Conservation (phyloP, 305 asterid genomes). For the Solanum hybrid region DNA sequence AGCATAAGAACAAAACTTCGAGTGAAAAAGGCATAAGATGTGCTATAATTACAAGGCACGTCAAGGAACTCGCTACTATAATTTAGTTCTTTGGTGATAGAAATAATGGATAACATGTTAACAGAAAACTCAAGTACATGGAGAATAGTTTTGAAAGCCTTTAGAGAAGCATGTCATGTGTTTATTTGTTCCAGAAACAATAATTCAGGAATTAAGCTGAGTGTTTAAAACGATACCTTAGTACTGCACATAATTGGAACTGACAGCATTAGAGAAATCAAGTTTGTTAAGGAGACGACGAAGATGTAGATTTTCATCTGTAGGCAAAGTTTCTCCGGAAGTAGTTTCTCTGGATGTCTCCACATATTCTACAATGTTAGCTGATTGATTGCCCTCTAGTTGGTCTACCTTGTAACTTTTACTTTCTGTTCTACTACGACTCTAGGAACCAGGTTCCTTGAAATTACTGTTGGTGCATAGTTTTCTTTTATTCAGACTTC, state of each 20-base stretch:
- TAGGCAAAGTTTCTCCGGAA: background rate
- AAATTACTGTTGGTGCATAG: background rate
- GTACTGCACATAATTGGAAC: background rate
- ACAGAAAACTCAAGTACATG: background rate
- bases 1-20: background rate
- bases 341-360: background rate
- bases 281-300: background rate
- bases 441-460: background rate
- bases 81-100: background rate
- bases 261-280: background rate
- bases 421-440: background rate
- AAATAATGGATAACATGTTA: background rate
- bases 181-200: background rate
- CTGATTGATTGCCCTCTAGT: background rate
- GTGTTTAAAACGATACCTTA: background rate
- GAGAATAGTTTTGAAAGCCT: background rate
- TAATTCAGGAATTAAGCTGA: background rate
- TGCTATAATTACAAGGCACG: background rate
- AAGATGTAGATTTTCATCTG: background rate
- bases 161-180: background rate
- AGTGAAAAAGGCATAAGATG: background rate
- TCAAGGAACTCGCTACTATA: background rate
- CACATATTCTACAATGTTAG: background rate
- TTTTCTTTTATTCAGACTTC: background rate
- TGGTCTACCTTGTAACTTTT: background rate